These are phyloP conservation scores for Aspergillus persii DNA, from an alignment of 2,329 filamentous ascomycete genomes.

Conservation along the genomic window DNA sequence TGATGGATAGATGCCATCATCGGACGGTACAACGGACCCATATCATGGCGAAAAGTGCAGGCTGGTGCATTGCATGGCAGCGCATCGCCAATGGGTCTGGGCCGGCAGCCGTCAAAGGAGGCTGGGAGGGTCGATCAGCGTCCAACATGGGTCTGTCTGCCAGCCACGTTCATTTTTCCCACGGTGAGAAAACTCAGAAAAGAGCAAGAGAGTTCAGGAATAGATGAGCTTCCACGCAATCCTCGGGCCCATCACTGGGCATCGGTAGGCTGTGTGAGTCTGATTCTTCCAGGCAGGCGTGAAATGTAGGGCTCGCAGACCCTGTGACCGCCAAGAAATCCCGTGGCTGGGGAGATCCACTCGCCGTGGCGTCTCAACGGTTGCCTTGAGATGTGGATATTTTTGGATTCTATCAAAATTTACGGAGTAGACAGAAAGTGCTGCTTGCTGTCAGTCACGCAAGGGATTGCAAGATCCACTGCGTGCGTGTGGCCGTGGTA, in stretches of 20 bases:
- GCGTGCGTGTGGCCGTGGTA: neutral
- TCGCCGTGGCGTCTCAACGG: conserved; percentile 2
- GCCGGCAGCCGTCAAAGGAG: conserved; percentile 20
- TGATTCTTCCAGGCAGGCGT: conserved; percentile 1
- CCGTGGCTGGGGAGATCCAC: conserved; percentile 4
- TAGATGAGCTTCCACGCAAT: neutral
- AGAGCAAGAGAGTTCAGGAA: neutral
- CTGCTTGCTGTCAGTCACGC: neutral
- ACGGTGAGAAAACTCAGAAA: neutral
- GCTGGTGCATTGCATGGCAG: conserved; percentile 15
- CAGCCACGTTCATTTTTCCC: conserved; percentile 6
- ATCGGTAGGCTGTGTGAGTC: neutral
- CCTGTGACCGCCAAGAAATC: neutral
- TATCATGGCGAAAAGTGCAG: conserved; percentile 15
- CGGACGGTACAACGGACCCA: conserved; percentile 13
- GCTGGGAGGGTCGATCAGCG: conserved; percentile 19
- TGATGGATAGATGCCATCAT: conserved; percentile 6
- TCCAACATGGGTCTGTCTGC: conserved; percentile 1
- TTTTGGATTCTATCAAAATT: neutral
- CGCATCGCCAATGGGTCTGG: conserved; percentile 4
- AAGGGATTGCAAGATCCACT: neutral
- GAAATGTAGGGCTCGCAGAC: neutral
- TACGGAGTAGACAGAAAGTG: neutral
- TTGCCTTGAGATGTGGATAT: neutral
- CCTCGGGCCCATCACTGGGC: neutral